Evolutionary conservation across 1,284 basidiomycete species (phyloP), one percentile per base, ranked within the genome.

Genomic region (Trichosporon inkin): DNA sequence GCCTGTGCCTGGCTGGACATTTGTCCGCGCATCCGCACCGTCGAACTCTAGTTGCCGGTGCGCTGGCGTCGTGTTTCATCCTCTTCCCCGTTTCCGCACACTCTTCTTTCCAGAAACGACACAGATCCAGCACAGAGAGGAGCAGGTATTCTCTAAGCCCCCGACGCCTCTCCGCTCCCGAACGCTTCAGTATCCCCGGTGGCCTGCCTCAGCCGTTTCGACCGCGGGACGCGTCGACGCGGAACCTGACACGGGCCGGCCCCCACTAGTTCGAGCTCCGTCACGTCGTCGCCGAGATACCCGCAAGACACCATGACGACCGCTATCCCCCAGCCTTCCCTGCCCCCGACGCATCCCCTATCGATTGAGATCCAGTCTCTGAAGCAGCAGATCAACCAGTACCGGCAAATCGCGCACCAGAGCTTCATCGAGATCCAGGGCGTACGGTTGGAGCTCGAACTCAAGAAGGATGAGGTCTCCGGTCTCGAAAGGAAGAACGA

Each of bases 321-420:
- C 20, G 14, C 41, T 24, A 47, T 56, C 7, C 61, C 49, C 4
- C 83, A 84, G 52, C 51, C 60, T 3, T 47, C 55, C 24, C 65
- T 77, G 1, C 66, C 71, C 1, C 24, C 65, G 2, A 61, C 70
- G 0, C 86, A 89, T 68, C 88, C 88, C 11, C 80, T 89, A 24
- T 80, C 82, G 10, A 75, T 84, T 32, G 87, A 90, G 75, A 80
- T 90, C 32, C 68, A 80, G 17, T 85, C 84, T 62, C 81, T 89
- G 19, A 83, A 85, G 56, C 75, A 80, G n/a, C 84, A 87, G 2
- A 81, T 88, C 6, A 76, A 80, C 44, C 84, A 84, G 52, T 89
- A 87, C 67, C 88, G 78, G 61, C 65, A 68, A 24, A 67, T 73
- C 1, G 69, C 74, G 24, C 78, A 79, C 64, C 71, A 74, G 58